These are phyloP conservation scores for Aspergillus ibericus DNA, from an alignment of 2,329 filamentous ascomycete species.

Conservation along the genomic window DNA sequence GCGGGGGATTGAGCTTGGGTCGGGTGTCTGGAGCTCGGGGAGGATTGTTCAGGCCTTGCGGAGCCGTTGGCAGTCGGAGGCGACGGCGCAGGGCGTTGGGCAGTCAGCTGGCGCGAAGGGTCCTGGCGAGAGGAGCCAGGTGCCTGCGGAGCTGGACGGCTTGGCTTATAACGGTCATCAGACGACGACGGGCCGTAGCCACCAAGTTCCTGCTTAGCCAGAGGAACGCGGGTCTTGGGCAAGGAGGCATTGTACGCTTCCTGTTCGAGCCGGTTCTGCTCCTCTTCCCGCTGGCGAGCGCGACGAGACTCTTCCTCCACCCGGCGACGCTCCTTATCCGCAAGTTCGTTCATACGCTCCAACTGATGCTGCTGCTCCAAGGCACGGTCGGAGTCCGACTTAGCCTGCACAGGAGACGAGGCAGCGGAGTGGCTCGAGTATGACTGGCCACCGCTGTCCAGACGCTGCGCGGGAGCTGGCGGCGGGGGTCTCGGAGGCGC, in stretches of 20 bases:
- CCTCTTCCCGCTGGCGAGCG: slow-evolving; percentile 46
- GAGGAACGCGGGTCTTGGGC: slow-evolving; percentile 73
- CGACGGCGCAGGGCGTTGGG: slow-evolving; percentile 80
- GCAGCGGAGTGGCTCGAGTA: slow-evolving; percentile 35
- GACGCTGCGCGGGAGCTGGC: slow-evolving; percentile 48
- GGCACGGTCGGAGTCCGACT: slow-evolving; percentile 58
- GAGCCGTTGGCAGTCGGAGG: slow-evolving; percentile 55
- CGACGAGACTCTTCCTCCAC: slow-evolving; percentile 57
- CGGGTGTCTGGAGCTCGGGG: slow-evolving; percentile 33
- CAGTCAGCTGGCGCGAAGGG: slow-evolving; percentile 57
- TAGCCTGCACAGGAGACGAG: slow-evolving; percentile 42
- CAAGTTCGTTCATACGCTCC: slow-evolving; percentile 57
- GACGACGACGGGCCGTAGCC: slow-evolving; percentile 60
- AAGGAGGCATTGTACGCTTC: slow-evolving; percentile 89
- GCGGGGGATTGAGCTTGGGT: slow-evolving; percentile 43
- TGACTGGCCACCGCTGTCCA: slow-evolving; percentile 44
- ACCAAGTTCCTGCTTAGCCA: slow-evolving; percentile 88
- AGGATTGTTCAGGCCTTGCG: slow-evolving; percentile 14
- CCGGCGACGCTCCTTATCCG: slow-evolving; percentile 52
- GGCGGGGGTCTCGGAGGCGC: slow-evolving; percentile 69
- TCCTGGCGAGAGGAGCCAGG: slow-evolving; percentile 58
- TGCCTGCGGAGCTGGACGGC: slow-evolving; percentile 77
- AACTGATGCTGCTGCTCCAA: slow-evolving; percentile 46
- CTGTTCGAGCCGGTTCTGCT: slow-evolving; percentile 71
- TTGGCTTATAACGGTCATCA: slow-evolving; percentile 73